Base-by-base conservation (phyloP, 176 grass and related monocot genomes). In the Cocos nucifera region DNA sequence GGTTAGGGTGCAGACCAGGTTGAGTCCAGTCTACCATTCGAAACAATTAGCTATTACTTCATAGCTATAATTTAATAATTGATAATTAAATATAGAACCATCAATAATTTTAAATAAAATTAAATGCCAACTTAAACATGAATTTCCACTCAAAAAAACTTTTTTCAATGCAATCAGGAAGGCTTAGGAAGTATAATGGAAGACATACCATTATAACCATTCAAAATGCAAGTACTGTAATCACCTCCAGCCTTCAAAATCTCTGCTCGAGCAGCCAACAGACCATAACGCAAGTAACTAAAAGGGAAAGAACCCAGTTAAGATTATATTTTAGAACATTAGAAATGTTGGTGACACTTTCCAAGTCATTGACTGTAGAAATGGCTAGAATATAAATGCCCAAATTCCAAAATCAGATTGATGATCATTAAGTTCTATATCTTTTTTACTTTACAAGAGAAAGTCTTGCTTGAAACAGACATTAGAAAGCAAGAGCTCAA, bases 191-290 rank as follows among this genome's bases (percentile, higher is more conserved):
- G 7, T 22, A 56, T 56, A 15, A 56, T 22, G n/a, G 54, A 35
- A 65, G 55, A 27, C 73, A 58, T 84, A 96, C 91, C 91, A 63
- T 77, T 78, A 87, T 96, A 78, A 50, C 91, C 86, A 25, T 80
- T 71, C 52, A 96, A 79, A 63, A 96, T 87, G 56, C 91, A 90
- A 61, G 84, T 89, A 58, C 72, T 67, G 57, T 54, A 69, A 27
- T 60, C 82, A 74, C 85, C 84, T 15, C 75, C 22, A 0, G 73
- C 73, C 69, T 91, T 91, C 70, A 97, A 81, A 63, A 92, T 92
- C 70, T 97, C 87, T 54, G 87, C 93, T 85, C 93, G 90, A 73
- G 87, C 87, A 57, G 93, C 93, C 79, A 97, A 76, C 67, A 97
- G 68, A 19, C 93, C 93, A 71, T 88, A 97, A 82, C 70, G 93